Percentiles rank a stretch among this genome's conserved stretches.
phyloP scores from a whole-genome alignment of 768 basidiomycete species.

The Rhodotorula taiwanensis region DNA sequence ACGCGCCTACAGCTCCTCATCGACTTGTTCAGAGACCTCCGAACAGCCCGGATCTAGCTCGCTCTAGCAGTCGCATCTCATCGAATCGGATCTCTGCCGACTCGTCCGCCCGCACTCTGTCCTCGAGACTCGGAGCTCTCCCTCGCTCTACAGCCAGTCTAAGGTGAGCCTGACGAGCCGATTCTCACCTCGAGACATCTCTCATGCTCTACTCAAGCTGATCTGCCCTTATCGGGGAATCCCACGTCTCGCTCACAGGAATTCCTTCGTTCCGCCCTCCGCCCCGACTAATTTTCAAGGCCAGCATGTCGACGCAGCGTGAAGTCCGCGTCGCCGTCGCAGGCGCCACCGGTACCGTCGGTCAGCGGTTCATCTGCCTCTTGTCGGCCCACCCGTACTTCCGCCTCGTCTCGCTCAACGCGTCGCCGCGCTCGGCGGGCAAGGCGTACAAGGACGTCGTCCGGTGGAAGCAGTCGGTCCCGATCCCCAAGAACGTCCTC shows the following conservation, averaged over 20 bases:
- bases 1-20: no score
- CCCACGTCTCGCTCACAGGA: background rate
- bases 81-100: no score
- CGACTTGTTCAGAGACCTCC: no score
- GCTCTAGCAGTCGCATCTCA: no score
- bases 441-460: constrained; percentile 66
- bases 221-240: no score
- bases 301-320: constrained; percentile 17
- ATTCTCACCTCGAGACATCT: no score
- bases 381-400: constrained; percentile 88
- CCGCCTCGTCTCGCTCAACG: constrained; percentile 73
- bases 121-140: no score
- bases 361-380: constrained; percentile 64
- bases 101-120: no score
- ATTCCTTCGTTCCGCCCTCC: background rate
- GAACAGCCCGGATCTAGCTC: no score
- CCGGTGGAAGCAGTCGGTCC: constrained; percentile 76
- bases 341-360: constrained; percentile 61
- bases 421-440: constrained; percentile 78
- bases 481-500: constrained; percentile 61
- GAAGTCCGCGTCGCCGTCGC: constrained; percentile 60
- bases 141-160: no score
- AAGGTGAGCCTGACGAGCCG: no score
- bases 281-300: background rate
- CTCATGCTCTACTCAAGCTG: no score